Conservation (phyloP, 192 early-diverging fungal genomes). For the Coemansia sp. region DNA sequence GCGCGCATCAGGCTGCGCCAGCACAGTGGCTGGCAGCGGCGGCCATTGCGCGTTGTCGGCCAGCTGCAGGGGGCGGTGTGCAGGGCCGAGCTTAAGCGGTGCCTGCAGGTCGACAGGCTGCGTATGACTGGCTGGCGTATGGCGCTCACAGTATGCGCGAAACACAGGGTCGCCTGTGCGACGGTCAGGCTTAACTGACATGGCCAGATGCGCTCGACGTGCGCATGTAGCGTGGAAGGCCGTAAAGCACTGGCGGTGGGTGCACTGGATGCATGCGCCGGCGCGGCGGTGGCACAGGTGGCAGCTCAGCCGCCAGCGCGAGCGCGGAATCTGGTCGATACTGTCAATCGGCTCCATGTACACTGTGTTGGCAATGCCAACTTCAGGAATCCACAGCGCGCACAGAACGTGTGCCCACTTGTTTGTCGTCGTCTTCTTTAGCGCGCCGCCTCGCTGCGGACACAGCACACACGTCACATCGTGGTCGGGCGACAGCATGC, state of each 20-base stretch:
- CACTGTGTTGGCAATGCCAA: slow-evolving; percentile 78
- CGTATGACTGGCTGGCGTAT: slow-evolving; percentile 67
- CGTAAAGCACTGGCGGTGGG: slow-evolving; percentile 81
- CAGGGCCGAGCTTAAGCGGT: slow-evolving; percentile 17
- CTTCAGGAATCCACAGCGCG: slow-evolving; percentile 97
- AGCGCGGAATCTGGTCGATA: slow-evolving; percentile 84
- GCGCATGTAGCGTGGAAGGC: slow-evolving; percentile 96
- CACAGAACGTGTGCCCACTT: slow-evolving; percentile 96
- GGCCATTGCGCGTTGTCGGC: neutral
- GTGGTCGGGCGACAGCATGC: slow-evolving; percentile 93
- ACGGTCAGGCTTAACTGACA: slow-evolving; percentile 71
- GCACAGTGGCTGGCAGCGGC: slow-evolving; percentile 7
- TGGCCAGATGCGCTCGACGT: slow-evolving; percentile 79
- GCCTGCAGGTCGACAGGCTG: slow-evolving; percentile 30
- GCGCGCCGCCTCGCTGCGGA: slow-evolving; percentile 90
- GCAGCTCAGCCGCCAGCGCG: slow-evolving; percentile 85
- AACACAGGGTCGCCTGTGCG: slow-evolving; percentile 63
- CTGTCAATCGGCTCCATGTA: slow-evolving; percentile 99
- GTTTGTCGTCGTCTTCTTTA: slow-evolving; percentile 92
- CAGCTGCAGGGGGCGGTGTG: neutral
- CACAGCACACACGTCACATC: slow-evolving; percentile 90
- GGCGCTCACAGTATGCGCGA: slow-evolving; percentile 85
- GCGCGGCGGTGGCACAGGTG: slow-evolving; percentile 79
- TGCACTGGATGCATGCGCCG: slow-evolving; percentile 97
- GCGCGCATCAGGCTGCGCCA: slow-evolving; percentile 4